Conservation (phyloP, 2,329 filamentous ascomycete genomes). For the Aspergillus aculeatinus region DNA sequence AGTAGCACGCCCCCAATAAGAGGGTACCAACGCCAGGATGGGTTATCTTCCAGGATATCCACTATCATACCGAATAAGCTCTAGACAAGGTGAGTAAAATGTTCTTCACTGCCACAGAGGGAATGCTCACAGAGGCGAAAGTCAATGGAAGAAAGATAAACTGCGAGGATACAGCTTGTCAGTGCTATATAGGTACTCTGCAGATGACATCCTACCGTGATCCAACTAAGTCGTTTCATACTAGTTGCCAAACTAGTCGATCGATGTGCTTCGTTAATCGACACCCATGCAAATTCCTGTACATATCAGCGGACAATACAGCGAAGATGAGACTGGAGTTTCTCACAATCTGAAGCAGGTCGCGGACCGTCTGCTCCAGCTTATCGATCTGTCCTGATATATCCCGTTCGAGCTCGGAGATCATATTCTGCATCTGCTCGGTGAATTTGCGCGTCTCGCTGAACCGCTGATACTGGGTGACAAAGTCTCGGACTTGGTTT, state of each 20-base stretch:
- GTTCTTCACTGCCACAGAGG: neutral
- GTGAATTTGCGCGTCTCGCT: constrained; percentile 16
- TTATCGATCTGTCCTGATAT: constrained; percentile 17
- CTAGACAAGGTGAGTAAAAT: constrained; percentile 6
- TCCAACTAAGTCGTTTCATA: constrained; percentile 19
- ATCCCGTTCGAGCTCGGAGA: constrained; percentile 10
- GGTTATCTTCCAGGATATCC: constrained; percentile 13
- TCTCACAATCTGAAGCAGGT: constrained; percentile 17
- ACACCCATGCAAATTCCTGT: constrained; percentile 19
- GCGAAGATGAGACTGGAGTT: neutral
- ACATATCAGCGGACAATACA: neutral
- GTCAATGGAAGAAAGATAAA: constrained; percentile 17
- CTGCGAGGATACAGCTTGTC: constrained; percentile 3
- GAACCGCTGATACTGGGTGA: constrained; percentile 15
- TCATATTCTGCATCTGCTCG: constrained; percentile 13
- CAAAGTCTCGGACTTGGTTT: constrained; percentile 13
- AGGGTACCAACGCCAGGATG: constrained; percentile 14
- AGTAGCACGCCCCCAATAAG: constrained; percentile 11
- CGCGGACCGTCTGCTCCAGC: constrained; percentile 17
- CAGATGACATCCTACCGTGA: constrained; percentile 8
- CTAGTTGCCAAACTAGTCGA: constrained; percentile 18
- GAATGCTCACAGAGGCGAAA: constrained; percentile 14
- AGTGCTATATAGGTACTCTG: neutral
- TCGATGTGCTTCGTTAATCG: constrained; percentile 19
- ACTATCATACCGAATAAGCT: constrained; percentile 19